These are phyloP conservation scores for Botrytis galanthina DNA, from an alignment of 2,329 filamentous ascomycete genomes.

Conservation along the genomic window DNA sequence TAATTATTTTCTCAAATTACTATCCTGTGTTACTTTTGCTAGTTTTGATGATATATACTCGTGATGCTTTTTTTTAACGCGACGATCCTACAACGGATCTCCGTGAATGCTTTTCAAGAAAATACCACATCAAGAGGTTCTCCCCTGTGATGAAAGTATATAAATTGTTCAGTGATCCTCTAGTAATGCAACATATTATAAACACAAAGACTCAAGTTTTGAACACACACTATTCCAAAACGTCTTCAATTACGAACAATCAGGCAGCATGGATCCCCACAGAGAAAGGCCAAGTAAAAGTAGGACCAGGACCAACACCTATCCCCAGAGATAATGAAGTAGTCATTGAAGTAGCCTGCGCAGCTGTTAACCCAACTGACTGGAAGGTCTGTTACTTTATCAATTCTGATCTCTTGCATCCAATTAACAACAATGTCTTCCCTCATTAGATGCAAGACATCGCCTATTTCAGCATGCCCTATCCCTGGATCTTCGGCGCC, in stretches of 20 bases:
- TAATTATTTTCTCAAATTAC: not conserved
- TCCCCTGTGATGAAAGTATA: not conserved
- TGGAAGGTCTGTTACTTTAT: slow-evolving; percentile 35
- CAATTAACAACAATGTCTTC: not conserved
- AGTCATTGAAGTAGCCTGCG: slow-evolving; percentile 40
- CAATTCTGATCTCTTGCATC: slow-evolving; percentile 35
- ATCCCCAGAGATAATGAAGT: slow-evolving; percentile 37
- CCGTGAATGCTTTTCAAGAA: not conserved
- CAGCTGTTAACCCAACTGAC: slow-evolving; percentile 44
- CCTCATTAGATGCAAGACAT: slow-evolving; percentile 26
- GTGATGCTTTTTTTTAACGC: not conserved
- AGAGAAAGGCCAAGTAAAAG: slow-evolving; percentile 37
- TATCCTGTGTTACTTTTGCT: not conserved
- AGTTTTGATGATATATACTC: not conserved
- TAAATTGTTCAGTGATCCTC: no score
- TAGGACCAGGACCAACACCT: slow-evolving; percentile 41
- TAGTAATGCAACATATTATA: not conserved
- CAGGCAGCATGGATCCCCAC: slow-evolving; percentile 33
- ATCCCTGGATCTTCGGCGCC: slow-evolving; percentile 32
- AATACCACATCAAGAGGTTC: no score
- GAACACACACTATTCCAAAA: not conserved
- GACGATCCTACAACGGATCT: not conserved
- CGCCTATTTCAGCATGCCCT: slow-evolving; percentile 20
- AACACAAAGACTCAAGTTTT: not conserved
- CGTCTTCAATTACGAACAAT: slow-evolving; percentile 24